Conservation (phyloP, 2,329 filamentous ascomycete species). For the Microcyclosporella mali region DNA sequence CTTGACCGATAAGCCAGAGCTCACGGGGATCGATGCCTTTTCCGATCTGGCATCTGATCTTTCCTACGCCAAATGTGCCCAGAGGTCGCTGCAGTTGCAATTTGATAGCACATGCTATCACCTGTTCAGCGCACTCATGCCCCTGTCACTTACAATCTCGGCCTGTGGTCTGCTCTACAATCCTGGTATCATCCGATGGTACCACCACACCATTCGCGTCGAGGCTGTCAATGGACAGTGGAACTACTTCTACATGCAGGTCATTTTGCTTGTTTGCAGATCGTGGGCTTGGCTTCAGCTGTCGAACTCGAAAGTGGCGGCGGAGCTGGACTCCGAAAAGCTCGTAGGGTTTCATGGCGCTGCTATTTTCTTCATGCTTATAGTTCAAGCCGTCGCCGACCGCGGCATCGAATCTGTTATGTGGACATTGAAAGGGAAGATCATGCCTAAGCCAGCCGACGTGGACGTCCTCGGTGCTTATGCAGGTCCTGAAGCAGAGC, state of each 20-base stretch:
- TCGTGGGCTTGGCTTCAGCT: constrained; percentile 35
- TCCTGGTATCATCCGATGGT: constrained; percentile 26
- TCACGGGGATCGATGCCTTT: constrained; percentile 3
- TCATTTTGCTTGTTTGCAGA: constrained; percentile 53
- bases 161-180: constrained; percentile 30
- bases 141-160: constrained; percentile 19
- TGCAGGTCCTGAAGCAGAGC: constrained; percentile 23
- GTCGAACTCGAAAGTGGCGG: constrained; percentile 13
- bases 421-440: constrained; percentile 28
- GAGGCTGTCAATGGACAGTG: constrained; percentile 38
- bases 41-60: not conserved
- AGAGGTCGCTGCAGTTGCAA: constrained; percentile 9
- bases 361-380: constrained; percentile 47
- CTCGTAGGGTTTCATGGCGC: constrained; percentile 51
- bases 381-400: constrained; percentile 29
- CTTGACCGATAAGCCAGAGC: constrained; percentile 2
- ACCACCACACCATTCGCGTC: constrained; percentile 25
- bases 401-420: constrained; percentile 20
- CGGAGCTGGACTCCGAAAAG: constrained; percentile 20
- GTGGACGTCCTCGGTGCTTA: constrained; percentile 23
- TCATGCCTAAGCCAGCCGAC: constrained; percentile 30
- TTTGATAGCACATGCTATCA: constrained; percentile 21
- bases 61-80: constrained; percentile 12
- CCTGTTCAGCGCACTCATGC: constrained; percentile 21
- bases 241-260: constrained; percentile 62